Evolutionary conservation across 345 rosid species (phyloP), one percentile per base, ranked within the genome.

Genomic region (Toxicodendron radicans): DNA sequence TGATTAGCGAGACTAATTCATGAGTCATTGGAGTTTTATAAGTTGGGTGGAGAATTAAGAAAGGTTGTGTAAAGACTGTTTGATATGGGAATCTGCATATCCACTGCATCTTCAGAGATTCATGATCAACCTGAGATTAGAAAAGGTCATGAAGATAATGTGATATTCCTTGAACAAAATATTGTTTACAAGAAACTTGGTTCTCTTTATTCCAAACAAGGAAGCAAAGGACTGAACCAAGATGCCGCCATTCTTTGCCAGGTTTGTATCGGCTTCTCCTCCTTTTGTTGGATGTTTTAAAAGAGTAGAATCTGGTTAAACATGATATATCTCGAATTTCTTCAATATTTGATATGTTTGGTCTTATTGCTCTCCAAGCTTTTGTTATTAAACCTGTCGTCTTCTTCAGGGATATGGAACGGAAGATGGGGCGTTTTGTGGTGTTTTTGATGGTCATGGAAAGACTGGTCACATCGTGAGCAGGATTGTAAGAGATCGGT

Each of bases 391-490:
- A 38, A 52, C 30, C 35, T 54, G 7, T 51, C 58, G 58, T 30
- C 7, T 13, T 58, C 10, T 64, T 12, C 30, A 87, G 97, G 93
- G 90, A 2, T 92, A 87, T 79, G 97, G 93, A 78, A 72, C 53
- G 61, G 82, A 82, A 71, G 85, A 75, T 48, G 95, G 90, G 75
- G 87, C 74, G 0, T 80, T 91, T 21, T 86, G 90, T 73, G 97
- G 87, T 59, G 97, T 94, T 24, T 92, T 91, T 77, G 98, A 94
- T 73, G 98, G 98, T 18, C 97, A 94, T 79, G 98, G 98, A 81
- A 83, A 80, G 70, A 88, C 79, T 57, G 98, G 98, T 67, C 91
- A 91, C 14, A 18, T 78, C 0, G 87, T 91, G 68, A 91, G 97
- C 87, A 89, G 84, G 78, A 78, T 77, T 46, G 97, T 89, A 32